Conservation (phyloP, 306 rosid genomes). For the Dryas drummondii region DNA sequence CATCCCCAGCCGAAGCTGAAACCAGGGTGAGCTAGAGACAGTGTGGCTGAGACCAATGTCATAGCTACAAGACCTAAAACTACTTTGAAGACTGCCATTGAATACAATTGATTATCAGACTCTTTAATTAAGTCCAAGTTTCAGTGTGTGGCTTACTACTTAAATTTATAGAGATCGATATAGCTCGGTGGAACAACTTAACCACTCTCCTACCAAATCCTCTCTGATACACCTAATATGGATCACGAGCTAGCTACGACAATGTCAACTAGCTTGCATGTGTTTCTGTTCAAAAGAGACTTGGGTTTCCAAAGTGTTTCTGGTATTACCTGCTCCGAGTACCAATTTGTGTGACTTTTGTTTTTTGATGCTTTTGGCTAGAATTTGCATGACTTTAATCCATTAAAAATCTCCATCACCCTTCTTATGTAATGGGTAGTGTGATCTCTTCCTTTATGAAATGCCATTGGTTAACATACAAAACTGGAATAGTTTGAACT, state of each 20-base stretch:
- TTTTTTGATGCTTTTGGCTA: not conserved
- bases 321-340: slow-evolving; percentile 41
- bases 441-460: not conserved
- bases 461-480: not conserved
- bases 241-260: slow-evolving; percentile 36
- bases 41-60: slow-evolving; percentile 30
- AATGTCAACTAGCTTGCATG: slow-evolving; percentile 24
- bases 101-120: no score
- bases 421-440: not conserved
- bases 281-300: not conserved
- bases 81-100: slow-evolving; percentile 42
- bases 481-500: not conserved
- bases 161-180: slow-evolving; percentile 26
- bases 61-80: slow-evolving; percentile 21
- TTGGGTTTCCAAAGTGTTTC: slow-evolving; percentile 16
- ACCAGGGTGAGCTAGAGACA: slow-evolving; percentile 51
- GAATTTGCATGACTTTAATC: not conserved
- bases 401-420: not conserved
- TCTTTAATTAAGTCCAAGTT: not conserved
- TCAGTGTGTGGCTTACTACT: slow-evolving; percentile 16
- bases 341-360: not conserved
- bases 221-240: slow-evolving; percentile 32
- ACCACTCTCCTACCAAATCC: slow-evolving; percentile 53
- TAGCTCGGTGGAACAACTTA: slow-evolving; percentile 25
- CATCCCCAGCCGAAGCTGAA: slow-evolving; percentile 58